phyloP scores from a whole-genome alignment of 139 green algal species.

The Chlamydomonas schloesseri region DNA sequence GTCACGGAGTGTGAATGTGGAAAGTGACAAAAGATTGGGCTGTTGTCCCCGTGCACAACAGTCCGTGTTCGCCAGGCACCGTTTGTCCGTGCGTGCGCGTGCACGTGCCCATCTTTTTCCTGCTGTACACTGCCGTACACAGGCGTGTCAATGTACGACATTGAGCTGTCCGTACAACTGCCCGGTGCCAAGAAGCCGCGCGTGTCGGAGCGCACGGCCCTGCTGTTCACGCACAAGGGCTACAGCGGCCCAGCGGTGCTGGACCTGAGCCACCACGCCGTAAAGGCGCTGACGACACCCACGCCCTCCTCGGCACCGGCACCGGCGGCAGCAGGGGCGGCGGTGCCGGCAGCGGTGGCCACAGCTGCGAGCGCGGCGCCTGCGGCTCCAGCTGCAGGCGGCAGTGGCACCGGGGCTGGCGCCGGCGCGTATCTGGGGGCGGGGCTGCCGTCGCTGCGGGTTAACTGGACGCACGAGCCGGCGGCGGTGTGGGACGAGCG shows the following conservation, averaged over 20 bases:
- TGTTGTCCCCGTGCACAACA: too few species aligned
- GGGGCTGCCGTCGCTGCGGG: slow-evolving; percentile 49
- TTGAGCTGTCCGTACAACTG: slow-evolving; percentile 49
- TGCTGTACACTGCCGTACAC: not conserved
- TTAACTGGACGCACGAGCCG: slow-evolving; percentile 76
- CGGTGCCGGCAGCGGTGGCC: not conserved
- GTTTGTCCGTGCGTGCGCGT: too few species aligned
- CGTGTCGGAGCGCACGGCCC: slow-evolving; percentile 66
- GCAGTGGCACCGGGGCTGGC: not conserved
- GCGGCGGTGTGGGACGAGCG: slow-evolving; percentile 67
- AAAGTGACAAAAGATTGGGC: too few species aligned
- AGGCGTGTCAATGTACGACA: slow-evolving; percentile 69
- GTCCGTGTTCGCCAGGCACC: too few species aligned
- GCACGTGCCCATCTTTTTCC: too few species aligned
- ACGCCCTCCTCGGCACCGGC: not conserved
- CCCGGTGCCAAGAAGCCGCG: slow-evolving; percentile 50
- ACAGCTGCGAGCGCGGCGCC: not conserved
- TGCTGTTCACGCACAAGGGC: slow-evolving; percentile 93
- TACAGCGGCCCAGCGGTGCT: slow-evolving; percentile 87
- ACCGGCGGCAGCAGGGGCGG: not conserved
- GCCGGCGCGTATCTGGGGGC: not conserved
- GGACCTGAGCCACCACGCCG: slow-evolving; percentile 82
- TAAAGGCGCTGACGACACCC: slow-evolving; percentile 54
- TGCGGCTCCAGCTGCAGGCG: not conserved
- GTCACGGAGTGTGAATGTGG: too few species aligned